Percentiles rank a stretch among this genome's conserved stretches.
phyloP scores from a whole-genome alignment of 345 rosid species.

The Tarenaya hassleriana region DNA sequence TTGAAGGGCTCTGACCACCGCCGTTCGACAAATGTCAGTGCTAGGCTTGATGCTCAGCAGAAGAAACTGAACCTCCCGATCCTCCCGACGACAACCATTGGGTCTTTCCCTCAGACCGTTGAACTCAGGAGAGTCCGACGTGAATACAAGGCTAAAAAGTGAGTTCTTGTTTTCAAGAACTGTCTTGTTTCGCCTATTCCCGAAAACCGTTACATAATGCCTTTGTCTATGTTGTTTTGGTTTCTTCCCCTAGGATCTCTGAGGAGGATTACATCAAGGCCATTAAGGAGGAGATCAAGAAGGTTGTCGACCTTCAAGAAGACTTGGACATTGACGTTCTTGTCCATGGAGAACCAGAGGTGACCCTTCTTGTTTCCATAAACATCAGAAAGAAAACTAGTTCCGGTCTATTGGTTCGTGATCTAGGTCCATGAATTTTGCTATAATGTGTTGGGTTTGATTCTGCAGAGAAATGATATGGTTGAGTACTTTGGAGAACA shows the following conservation, averaged over 20 bases:
- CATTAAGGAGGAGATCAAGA: constrained; percentile 89
- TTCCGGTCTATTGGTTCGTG: neutral
- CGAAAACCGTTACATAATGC: constrained; percentile 1
- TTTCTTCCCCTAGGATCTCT: constrained; percentile 50
- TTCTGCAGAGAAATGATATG: constrained; percentile 87
- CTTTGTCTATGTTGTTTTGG: neutral
- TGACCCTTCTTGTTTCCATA: constrained; percentile 16
- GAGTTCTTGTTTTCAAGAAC: constrained; percentile 17
- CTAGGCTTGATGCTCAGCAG: constrained; percentile 90
- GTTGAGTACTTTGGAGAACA: constrained; percentile 99
- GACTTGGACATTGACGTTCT: constrained; percentile 96
- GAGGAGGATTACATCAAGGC: constrained; percentile 79
- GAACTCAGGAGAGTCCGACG: constrained; percentile 98
- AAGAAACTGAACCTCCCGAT: constrained; percentile 94
- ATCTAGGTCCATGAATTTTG: constrained; percentile 7
- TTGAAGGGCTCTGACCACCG: constrained; percentile 92
- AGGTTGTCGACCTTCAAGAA: constrained; percentile 88
- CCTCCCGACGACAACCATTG: constrained; percentile 95
- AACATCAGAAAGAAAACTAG: neutral
- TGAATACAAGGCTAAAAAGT: constrained; percentile 97
- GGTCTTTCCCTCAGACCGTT: constrained; percentile 91
- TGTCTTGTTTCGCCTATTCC: neutral
- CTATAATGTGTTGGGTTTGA: constrained; percentile 1
- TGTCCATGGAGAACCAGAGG: constrained; percentile 99
- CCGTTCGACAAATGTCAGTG: constrained; percentile 77